phyloP scores from a whole-genome alignment of 805 yeast species.

The Wickerhamiella hasegawae region DNA sequence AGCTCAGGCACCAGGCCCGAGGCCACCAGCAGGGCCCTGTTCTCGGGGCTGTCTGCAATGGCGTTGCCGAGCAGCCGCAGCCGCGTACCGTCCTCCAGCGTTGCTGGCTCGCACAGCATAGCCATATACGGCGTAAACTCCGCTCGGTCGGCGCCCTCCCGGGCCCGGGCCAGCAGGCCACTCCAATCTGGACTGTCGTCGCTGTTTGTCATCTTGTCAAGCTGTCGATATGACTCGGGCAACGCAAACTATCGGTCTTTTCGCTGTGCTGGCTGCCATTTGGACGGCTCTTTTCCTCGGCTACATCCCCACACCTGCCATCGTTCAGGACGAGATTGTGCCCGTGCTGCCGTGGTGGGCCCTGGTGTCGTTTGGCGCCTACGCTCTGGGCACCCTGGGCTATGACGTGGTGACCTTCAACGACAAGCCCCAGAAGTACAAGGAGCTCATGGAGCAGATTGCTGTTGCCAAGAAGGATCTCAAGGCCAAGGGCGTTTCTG shows the following conservation, averaged over 20 bases:
- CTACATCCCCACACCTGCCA: conserved; percentile 36
- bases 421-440: conserved; percentile 52
- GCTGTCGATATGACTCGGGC: conserved; percentile 73
- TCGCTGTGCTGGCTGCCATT: conserved; percentile 32
- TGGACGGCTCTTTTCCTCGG: conserved; percentile 38
- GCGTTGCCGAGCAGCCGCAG: conserved; percentile 6
- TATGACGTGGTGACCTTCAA: conserved; percentile 53
- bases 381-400: conserved; percentile 52
- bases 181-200: conserved; percentile 2
- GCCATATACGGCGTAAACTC: conserved; percentile 1
- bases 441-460: conserved; percentile 42
- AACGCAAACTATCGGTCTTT: conserved; percentile 36
- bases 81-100: conserved; percentile 2
- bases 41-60: conserved; percentile 2
- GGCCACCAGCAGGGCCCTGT: background rate
- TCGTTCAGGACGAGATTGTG: conserved; percentile 35
- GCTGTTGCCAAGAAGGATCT: conserved; percentile 47
- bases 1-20: conserved; percentile 1
- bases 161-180: conserved; percentile 4
- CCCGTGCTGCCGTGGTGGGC: conserved; percentile 62
- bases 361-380: conserved; percentile 50
- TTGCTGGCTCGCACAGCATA: background rate
- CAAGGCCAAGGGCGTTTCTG: conserved; percentile 33
- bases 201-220: background rate
- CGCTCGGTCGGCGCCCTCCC: background rate